Evolutionary conservation across 2,329 filamentous ascomycete species (phyloP).

Genomic region (Fonsecaea pedrosoi): DNA sequence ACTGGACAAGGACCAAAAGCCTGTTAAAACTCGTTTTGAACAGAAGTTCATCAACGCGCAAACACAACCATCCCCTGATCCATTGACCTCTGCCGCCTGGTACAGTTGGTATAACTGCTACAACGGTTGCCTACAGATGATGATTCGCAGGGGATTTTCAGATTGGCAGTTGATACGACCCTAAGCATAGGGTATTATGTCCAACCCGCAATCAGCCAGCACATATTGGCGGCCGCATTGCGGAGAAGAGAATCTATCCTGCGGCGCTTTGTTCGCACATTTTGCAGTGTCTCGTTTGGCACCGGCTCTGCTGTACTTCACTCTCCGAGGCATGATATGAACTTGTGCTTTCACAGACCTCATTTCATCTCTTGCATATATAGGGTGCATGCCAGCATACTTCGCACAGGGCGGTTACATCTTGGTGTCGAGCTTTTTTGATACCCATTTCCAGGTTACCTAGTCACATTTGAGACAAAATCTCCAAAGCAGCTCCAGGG

Average conservation of each 20-base stretch:
- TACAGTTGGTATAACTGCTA: no score
- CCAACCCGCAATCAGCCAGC: background rate
- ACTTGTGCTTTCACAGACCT: background rate
- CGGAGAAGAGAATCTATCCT: background rate
- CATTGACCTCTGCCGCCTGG: no score
- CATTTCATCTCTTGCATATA: background rate
- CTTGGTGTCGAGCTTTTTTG: background rate
- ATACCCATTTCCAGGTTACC: background rate
- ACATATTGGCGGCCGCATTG: background rate
- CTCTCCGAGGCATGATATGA: background rate
- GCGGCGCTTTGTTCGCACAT: background rate
- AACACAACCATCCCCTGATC: no score
- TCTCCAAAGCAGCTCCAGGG: background rate
- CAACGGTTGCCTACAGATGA: no score
- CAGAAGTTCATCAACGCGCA: no score
- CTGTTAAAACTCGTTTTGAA: no score
- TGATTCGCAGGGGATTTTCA: no score
- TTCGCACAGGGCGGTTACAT: background rate
- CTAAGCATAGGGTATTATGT: background rate
- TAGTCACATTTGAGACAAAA: background rate
- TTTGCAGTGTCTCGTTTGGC: background rate
- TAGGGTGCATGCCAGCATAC: background rate
- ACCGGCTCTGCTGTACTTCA: background rate
- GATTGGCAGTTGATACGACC: no score
- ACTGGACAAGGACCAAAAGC: no score